A percentile compares a stretch with the other conserved stretches of the same genome.
phyloP scores from a whole-genome alignment of 768 basidiomycete species.

The Pulveroboletus frians region DNA sequence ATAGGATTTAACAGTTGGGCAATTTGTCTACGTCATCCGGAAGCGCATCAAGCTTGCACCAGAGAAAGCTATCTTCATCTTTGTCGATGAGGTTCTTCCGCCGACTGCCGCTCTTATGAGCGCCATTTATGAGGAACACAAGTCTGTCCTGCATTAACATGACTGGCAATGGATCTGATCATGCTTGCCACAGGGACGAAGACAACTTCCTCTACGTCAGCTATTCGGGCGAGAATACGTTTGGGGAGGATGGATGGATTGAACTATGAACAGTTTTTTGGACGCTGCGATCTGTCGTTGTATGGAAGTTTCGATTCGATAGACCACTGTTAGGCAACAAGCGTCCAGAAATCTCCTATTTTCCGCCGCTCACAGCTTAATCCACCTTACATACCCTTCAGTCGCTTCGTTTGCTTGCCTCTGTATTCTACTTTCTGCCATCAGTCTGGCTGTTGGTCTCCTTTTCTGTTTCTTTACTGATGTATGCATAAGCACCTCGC shows the following conservation, averaged over 20 bases:
- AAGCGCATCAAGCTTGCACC: constrained; percentile 99
- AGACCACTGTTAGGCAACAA: constrained; percentile 27
- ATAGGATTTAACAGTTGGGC: constrained; percentile 93
- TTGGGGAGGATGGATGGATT: constrained; percentile 47
- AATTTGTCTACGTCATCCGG: constrained; percentile 99
- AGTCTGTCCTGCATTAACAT: constrained; percentile 50
- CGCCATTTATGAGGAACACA: constrained; percentile 99
- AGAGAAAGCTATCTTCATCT: constrained; percentile 99
- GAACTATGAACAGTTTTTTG: constrained; percentile 27
- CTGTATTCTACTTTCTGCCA: constrained; percentile 27
- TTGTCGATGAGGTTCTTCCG: constrained; percentile 97
- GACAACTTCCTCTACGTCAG: constrained; percentile 98
- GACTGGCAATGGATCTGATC: constrained; percentile 24
- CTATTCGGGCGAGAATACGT: constrained; percentile 98
- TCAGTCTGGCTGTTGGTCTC: constrained; percentile 3
- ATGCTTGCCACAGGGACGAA: constrained; percentile 67
- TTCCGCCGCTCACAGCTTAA: constrained; percentile 7
- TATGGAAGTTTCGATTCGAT: constrained; percentile 20
- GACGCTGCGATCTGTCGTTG: constrained; percentile 20
- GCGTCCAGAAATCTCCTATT: constrained; percentile 14
- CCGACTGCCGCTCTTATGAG: constrained; percentile 99
- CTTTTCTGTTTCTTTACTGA: constrained; percentile 5
- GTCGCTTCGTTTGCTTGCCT: constrained; percentile 19
- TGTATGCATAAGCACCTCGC: constrained; percentile 16
- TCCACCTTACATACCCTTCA: constrained; percentile 26